Evolutionary conservation across 306 rosid species (phyloP), one percentile per base, ranked within the genome.

Genomic region (Quercus dentata): DNA sequence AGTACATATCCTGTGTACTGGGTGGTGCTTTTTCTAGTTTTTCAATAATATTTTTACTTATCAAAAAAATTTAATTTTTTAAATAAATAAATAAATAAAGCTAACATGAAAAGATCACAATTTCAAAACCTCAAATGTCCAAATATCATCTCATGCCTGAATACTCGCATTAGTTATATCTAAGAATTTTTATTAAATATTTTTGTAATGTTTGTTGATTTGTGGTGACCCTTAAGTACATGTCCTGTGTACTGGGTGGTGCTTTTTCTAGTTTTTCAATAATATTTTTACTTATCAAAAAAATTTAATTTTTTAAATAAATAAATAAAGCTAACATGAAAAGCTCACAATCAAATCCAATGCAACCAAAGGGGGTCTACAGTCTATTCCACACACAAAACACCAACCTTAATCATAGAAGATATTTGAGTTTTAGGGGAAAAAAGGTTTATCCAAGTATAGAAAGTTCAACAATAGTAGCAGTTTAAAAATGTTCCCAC

Each of bases 401-500:
- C 18, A 64, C 44, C 70, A 64, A 63, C 35, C 27, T 3, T 12
- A 12, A 12, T 49, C 54, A 49, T 3, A 3, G 54, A 49, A 12
- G 54, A 13, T 10, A 49, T 49, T 49, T 49, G 54, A 49, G 3
- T 49, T 49, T 49, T 49, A 10, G 46, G 46, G 46, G 46, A 31
- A 54, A 15, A 20, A 9, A 4, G 25, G 72, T 14, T 49, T 8
- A 41, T 61, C 13, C 28, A 30, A 55, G 18, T 17, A 65, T 17
- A 65, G 46, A 57, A 35, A 46, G 78, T 6, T 74, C 52, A 56
- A 58, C 63, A 23, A 27, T 18, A 44, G 78, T 20, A 56, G 59
- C 54, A 61, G 19, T 46, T 78, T 33, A 79, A 21, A 80, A 31
- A 65, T 10, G 51, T 51, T 63, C 64, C 75, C 74, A 71, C 23